These are phyloP conservation scores for Remersonia thermophila DNA, from an alignment of 2,329 filamentous ascomycete genomes.

Conservation along the genomic window DNA sequence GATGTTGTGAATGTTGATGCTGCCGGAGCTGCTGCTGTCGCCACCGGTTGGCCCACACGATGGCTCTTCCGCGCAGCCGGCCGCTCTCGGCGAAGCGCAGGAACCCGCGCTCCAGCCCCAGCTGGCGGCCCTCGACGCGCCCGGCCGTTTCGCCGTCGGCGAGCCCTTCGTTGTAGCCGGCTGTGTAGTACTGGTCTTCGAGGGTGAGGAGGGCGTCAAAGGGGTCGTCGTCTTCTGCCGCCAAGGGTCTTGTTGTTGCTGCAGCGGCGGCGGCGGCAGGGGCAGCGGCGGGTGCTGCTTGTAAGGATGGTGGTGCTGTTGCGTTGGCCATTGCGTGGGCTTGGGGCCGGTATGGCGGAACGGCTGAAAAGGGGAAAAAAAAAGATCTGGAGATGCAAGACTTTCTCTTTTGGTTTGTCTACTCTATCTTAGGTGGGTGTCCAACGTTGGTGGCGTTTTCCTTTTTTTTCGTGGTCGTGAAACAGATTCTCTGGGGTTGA, in stretches of 20 bases:
- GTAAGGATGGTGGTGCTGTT: constrained; percentile 5
- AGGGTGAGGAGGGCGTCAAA: constrained; percentile 48
- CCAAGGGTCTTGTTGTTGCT: constrained; percentile 15
- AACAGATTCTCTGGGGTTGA: no score
- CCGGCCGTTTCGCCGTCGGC: constrained; percentile 67
- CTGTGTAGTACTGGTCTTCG: constrained; percentile 62
- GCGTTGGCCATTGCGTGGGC: not conserved
- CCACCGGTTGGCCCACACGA: constrained; percentile 73
- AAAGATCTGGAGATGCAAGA: no score
- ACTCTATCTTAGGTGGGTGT: no score
- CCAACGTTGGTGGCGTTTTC: no score
- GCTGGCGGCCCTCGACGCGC: constrained; percentile 74
- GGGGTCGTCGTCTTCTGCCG: constrained; percentile 27
- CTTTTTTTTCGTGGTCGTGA: not conserved
- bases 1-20: not conserved
- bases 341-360: no score
- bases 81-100: constrained; percentile 83
- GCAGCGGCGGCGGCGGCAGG: not conserved
- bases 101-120: constrained; percentile 86
- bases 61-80: constrained; percentile 60
- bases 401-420: no score
- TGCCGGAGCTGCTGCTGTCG: constrained; percentile 17
- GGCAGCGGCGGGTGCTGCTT: no score
- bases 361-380: no score
- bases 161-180: constrained; percentile 66